phyloP scores from a whole-genome alignment of 495 filamentous ascomycete species.

The Aspergillus nanangensis region DNA sequence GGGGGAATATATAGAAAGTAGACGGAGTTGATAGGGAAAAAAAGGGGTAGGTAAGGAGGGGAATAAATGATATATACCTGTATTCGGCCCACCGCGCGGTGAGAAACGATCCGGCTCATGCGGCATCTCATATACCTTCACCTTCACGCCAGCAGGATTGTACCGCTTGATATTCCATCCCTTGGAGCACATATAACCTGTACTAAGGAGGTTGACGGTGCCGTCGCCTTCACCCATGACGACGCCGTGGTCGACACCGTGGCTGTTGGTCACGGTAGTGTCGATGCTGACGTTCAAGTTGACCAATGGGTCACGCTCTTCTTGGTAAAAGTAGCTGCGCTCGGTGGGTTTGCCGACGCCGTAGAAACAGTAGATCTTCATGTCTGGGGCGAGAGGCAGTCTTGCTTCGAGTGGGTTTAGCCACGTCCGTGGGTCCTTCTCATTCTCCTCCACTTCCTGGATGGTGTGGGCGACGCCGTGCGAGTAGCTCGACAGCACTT shows the following conservation, averaged over 20 bases:
- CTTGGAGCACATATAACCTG: slow-evolving; percentile 92
- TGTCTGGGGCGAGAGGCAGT: slow-evolving; percentile 78
- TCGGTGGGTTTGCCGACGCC: slow-evolving; percentile 90
- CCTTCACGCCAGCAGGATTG: slow-evolving; percentile 75
- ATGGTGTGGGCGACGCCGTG: slow-evolving; percentile 80
- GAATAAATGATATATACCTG: slow-evolving; percentile 43
- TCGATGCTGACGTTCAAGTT: slow-evolving; percentile 88
- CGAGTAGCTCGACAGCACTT: slow-evolving; percentile 71
- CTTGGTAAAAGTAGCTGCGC: slow-evolving; percentile 83
- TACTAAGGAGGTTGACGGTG: slow-evolving; percentile 83
- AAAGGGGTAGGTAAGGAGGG: too few relatives aligned
- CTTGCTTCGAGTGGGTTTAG: slow-evolving; percentile 91
- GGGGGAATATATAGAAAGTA: too few relatives aligned
- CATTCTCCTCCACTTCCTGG: slow-evolving; percentile 82
- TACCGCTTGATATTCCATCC: slow-evolving; percentile 90
- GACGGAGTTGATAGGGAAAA: too few relatives aligned
- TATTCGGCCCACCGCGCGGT: slow-evolving; percentile 89
- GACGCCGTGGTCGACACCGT: slow-evolving; percentile 77
- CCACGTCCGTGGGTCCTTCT: slow-evolving; percentile 79
- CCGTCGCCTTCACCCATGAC: slow-evolving; percentile 93
- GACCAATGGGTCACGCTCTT: slow-evolving; percentile 58
- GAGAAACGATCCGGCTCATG: slow-evolving; percentile 93
- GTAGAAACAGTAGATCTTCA: slow-evolving; percentile 99
- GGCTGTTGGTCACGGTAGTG: slow-evolving; percentile 63
- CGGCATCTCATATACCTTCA: slow-evolving; percentile 91